Evolutionary conservation across 1,284 basidiomycete genomes (phyloP), one percentile per base, ranked within the genome.

Genomic region (Mycena citricolor): DNA sequence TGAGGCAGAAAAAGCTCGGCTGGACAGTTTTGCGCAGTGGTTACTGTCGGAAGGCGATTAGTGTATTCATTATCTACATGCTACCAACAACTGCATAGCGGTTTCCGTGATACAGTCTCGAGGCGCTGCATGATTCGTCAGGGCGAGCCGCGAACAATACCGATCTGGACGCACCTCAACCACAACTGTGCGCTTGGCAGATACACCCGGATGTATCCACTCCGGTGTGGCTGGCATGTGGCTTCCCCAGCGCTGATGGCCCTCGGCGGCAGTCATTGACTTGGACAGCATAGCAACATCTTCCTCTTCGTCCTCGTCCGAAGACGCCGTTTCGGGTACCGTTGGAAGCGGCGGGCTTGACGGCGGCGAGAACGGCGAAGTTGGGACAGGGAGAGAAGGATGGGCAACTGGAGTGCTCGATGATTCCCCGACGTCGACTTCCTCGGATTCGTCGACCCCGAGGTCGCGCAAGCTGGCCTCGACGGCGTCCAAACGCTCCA

Each of bases 1-100:
- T 8, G 84, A 82, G 40, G 78, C 73, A 39, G 92, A 95, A 64
- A 86, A 89, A 73, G 79, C 82, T 59, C 77, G 94, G 35, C 63
- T 95, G 58, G 90, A 94, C 44, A 81, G 86, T 60, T 97, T 95
- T 61, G 90, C 90, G 0, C 68, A 83, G 22, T 97, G 92, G 92
- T 70, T 97, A 32, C 70, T 89, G 70, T 70, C 75, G 4, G 86
- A 89, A 62, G 86, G 79, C 28, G 85, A 88, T 54, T 86, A 68
- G 17, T 7, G 21, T 24, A 17, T 19, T 22, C 8, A 24, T 5
- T n/a, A 12, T 35, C 17, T 17, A 12, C 13, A 23, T 21, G 20
- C 12, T 31, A 87, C 81, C 86, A 90, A 58, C 83, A 87, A 39
- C 77, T 76, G 53, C 83, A 78, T 39, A 88, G 62, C 5, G 86